Conservation (phyloP, 345 rosid species). For the Eucalyptus marginata region DNA sequence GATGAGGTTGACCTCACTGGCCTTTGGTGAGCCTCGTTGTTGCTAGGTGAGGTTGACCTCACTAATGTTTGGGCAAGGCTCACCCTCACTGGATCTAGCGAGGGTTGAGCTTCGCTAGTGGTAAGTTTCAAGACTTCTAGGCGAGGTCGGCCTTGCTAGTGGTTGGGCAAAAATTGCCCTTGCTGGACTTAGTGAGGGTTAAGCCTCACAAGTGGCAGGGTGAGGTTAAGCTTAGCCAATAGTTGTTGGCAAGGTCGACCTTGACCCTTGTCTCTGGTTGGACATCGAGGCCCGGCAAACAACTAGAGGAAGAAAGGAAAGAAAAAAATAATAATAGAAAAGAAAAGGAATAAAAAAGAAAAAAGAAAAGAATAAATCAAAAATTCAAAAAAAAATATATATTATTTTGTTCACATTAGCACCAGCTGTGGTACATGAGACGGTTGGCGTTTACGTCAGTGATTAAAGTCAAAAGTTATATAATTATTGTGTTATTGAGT, state of each 20-base stretch:
- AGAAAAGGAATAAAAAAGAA: no score
- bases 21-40: background rate
- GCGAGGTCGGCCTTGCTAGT: no score
- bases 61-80: background rate
- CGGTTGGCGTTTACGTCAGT: fast-evolving
- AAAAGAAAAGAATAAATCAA: no score
- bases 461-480: background rate
- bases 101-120: background rate
- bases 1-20: background rate
- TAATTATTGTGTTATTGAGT: background rate
- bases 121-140: background rate
- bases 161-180: no score
- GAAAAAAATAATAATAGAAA: no score
- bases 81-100: background rate
- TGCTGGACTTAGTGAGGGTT: background rate
- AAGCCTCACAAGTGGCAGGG: no score
- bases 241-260: no score
- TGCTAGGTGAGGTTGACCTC: background rate
- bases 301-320: background rate
- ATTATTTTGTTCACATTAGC: background rate
- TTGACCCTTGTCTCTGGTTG: background rate
- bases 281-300: background rate
- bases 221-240: background rate
- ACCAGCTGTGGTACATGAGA: fast-evolving
- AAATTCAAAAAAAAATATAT: no score